Percentiles rank a stretch among this genome's conserved stretches.
These are phyloP conservation scores for Triangularia setosa DNA, from an alignment of 2,329 filamentous ascomycete species.

Conservation along the genomic window DNA sequence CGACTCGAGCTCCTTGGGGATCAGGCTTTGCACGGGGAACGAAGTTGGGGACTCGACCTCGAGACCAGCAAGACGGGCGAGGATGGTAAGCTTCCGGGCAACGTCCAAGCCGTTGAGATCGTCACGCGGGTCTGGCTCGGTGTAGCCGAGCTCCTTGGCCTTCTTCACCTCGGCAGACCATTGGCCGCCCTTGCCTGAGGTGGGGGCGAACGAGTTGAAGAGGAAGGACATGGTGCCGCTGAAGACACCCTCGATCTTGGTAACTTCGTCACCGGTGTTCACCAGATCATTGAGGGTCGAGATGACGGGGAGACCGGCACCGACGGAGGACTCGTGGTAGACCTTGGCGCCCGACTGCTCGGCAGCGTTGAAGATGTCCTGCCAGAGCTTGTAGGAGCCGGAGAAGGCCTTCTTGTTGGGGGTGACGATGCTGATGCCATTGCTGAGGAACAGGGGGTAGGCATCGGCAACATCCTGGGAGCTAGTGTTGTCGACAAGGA, in stretches of 20 bases:
- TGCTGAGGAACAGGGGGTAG: constrained; percentile 77
- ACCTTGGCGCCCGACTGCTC: constrained; percentile 70
- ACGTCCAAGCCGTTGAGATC: constrained; percentile 87
- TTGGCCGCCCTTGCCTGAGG: constrained; percentile 67
- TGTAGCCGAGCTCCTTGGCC: constrained; percentile 90
- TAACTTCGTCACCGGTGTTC: constrained; percentile 86
- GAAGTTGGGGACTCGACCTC: constrained; percentile 77
- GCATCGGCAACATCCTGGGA: constrained; percentile 77
- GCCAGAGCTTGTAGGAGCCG: constrained; percentile 74
- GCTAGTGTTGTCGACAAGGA: constrained; percentile 95
- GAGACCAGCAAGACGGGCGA: constrained; percentile 80
- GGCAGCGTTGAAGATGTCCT: constrained; percentile 76
- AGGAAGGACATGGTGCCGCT: constrained; percentile 97
- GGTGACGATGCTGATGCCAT: constrained; percentile 86
- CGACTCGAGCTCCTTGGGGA: constrained; percentile 79
- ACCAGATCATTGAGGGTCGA: constrained; percentile 93
- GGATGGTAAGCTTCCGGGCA: constrained; percentile 92
- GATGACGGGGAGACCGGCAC: constrained; percentile 88
- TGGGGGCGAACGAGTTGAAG: constrained; percentile 94
- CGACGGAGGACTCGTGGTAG: constrained; percentile 93
- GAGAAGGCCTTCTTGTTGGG: constrained; percentile 99
- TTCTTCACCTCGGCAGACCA: constrained; percentile 91
- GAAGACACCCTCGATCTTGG: constrained; percentile 93
- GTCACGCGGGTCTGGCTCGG: constrained; percentile 81
- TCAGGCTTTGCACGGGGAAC: constrained; percentile 92